phyloP scores from a whole-genome alignment of 139 green algal genomes.

The Ulvella scutata region DNA sequence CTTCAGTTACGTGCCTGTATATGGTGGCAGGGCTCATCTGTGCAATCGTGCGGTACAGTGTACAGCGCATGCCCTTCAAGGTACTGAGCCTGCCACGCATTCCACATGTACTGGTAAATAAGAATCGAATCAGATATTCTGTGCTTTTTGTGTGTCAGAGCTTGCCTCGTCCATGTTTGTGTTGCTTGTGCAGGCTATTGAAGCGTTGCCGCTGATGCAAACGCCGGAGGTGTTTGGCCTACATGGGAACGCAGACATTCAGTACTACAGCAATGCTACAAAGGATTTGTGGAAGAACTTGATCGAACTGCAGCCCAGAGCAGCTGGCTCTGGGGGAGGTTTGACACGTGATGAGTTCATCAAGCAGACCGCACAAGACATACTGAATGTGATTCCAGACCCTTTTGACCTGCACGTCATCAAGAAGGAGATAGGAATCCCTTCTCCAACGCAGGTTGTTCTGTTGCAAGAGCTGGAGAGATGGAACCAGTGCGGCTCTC shows the following conservation, averaged over 20 bases:
- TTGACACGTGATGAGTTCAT: constrained; percentile 58
- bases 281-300: constrained; percentile 61
- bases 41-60: too few species aligned
- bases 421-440: constrained; percentile 46
- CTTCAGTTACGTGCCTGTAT: too few species aligned
- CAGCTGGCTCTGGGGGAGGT: constrained; percentile 21
- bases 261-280: constrained; percentile 66
- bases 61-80: too few species aligned
- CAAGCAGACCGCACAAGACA: constrained; percentile 39
- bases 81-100: too few species aligned
- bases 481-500: constrained; percentile 37
- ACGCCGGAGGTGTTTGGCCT: constrained; percentile 68
- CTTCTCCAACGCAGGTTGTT: constrained; percentile 44
- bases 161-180: too few species aligned
- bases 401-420: constrained; percentile 68
- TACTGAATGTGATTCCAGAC: constrained; percentile 49
- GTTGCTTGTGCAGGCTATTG: constrained; percentile 45
- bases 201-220: constrained; percentile 60
- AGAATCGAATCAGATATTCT: too few species aligned
- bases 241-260: constrained; percentile 77
- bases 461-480: constrained; percentile 72
- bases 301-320: constrained; percentile 56
- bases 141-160: too few species aligned
- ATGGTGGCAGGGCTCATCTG: too few species aligned
- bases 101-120: too few species aligned